phyloP scores from a whole-genome alignment of 805 yeast genomes.

The Starmerella bombicola region DNA sequence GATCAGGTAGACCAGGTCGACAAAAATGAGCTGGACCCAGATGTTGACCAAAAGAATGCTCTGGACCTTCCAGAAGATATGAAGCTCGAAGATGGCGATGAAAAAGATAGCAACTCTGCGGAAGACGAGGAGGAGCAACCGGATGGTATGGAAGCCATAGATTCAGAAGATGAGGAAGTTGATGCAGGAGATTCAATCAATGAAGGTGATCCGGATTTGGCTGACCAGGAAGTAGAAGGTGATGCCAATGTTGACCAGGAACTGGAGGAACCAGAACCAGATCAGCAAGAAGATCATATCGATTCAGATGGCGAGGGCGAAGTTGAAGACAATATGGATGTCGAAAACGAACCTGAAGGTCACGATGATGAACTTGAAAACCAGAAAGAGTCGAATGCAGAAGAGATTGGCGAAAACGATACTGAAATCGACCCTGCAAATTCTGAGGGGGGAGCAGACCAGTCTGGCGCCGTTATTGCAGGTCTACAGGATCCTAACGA shows the following conservation, averaged over 20 bases:
- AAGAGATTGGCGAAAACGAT: conserved; percentile 15
- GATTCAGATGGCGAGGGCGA: conserved; percentile 25
- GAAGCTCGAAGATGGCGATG: conserved; percentile 58
- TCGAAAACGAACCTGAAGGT: conserved; percentile 15
- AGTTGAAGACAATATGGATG: conserved; percentile 23
- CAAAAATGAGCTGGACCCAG: conserved; percentile 53
- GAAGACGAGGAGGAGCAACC: conserved; percentile 32
- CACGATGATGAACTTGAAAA: conserved; percentile 6
- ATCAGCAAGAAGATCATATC: conserved; percentile 21
- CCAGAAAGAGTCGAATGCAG: conserved; percentile 22
- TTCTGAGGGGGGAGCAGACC: conserved; percentile 17
- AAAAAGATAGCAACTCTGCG: conserved; percentile 37
- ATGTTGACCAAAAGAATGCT: conserved; percentile 74
- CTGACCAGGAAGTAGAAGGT: conserved; percentile 18
- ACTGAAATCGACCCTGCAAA: conserved; percentile 25
- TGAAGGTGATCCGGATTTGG: conserved; percentile 19
- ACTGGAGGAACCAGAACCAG: conserved; percentile 24
- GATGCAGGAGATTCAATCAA: conserved; percentile 27
- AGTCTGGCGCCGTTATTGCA: conserved; percentile 32
- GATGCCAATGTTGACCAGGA: conserved; percentile 24
- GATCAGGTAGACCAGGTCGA: conserved; percentile 34
- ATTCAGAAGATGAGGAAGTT: conserved; percentile 27
- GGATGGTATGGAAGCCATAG: conserved; percentile 27
- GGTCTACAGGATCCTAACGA: conserved; percentile 62
- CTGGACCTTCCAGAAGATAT: conserved; percentile 87